Base-by-base conservation (phyloP, 371 early-diverging fungal genomes). In the Haplosporangium sp. region DNA sequence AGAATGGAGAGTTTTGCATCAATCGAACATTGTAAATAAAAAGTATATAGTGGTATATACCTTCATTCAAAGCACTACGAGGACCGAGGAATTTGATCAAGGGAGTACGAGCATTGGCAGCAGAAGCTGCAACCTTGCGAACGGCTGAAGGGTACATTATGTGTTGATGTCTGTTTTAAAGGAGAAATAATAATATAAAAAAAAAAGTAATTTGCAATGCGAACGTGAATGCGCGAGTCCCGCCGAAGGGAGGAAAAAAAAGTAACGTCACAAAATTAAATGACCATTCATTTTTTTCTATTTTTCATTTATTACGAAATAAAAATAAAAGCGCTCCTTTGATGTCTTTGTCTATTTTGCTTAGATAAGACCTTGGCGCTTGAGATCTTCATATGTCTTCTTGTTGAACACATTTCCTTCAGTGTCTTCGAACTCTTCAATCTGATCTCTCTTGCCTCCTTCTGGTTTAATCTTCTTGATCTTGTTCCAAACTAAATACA, bases 331-430 rank as follows among this genome's bases (percentile, higher is more conserved):
- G 27, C 27, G 27, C 27, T 27, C 27, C 27, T 27, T 27, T 27
- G 27, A 27, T 27, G 27, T 27, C 27, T 27, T 27, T 42, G 11
- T 8, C 17, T 58, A 48, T 50, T 50, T 50, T 17, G 44, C 44
- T 17, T 90, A 96, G 59, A 97, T 86, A 59, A 97, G 88, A 8
- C 96, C 96, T 82, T 97, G 97, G 73, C 97, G 90, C 85, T 94
- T 92, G 65, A 97, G 88, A 86, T 96, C 96, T 79, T 98, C 95
- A 82, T 96, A 99, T 4, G 96, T 98, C 91, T 98, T 98, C 74
- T 94, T 97, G 88, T 96, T 97, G 75, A 95, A 98, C 59, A 99
- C 98, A 76, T 99, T 99, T 72, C 99, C 99, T 67, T 95, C 95
- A 9, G 86, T 88, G 77, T 99, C 99, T 83, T 99, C 99, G 82